A percentile compares a stretch with the other conserved stretches of the same genome.
Evolutionary conservation across 495 filamentous ascomycete genomes (phyloP).

Genomic region (Cryomyces minteri): DNA sequence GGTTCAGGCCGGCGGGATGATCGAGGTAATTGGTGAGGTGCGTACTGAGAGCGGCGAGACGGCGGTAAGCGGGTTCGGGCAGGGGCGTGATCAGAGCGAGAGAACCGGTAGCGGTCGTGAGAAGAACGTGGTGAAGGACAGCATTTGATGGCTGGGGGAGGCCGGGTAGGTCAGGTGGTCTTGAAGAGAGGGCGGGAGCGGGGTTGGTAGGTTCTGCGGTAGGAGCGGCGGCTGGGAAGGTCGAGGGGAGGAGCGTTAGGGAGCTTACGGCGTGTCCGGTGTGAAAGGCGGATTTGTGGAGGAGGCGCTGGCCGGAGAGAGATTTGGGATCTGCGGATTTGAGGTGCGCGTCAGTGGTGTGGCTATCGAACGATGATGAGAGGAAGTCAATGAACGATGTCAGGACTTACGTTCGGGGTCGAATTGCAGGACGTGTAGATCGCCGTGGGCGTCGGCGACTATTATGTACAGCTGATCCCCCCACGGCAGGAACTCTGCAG

Average conservation of each 20-base stretch:
- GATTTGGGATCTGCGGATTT: slow-evolving; percentile 65
- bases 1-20: slow-evolving; percentile 64
- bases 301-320: slow-evolving; percentile 67
- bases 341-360: slow-evolving; percentile 1
- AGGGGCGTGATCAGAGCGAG: slow-evolving; percentile 66
- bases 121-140: slow-evolving; percentile 43
- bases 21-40: slow-evolving; percentile 62
- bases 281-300: slow-evolving; percentile 76
- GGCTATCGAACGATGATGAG: too few species aligned
- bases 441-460: slow-evolving; percentile 66
- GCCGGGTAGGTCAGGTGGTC: too few species aligned
- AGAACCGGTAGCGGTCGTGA: slow-evolving; percentile 52
- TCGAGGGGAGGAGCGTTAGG: slow-evolving; percentile 57
- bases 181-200: slow-evolving; percentile 4
- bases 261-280: slow-evolving; percentile 57
- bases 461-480: slow-evolving; percentile 68
- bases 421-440: slow-evolving; percentile 78
- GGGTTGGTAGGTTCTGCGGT: slow-evolving; percentile 15
- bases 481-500: slow-evolving; percentile 77
- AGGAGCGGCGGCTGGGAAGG: slow-evolving; percentile 24
- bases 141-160: neutral
- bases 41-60: slow-evolving; percentile 61
- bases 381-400: too few species aligned
- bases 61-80: slow-evolving; percentile 62
- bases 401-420: slow-evolving; percentile 59